phyloP scores from a whole-genome alignment of 2,329 filamentous ascomycete species.

The Reticulascus tulasneorum region DNA sequence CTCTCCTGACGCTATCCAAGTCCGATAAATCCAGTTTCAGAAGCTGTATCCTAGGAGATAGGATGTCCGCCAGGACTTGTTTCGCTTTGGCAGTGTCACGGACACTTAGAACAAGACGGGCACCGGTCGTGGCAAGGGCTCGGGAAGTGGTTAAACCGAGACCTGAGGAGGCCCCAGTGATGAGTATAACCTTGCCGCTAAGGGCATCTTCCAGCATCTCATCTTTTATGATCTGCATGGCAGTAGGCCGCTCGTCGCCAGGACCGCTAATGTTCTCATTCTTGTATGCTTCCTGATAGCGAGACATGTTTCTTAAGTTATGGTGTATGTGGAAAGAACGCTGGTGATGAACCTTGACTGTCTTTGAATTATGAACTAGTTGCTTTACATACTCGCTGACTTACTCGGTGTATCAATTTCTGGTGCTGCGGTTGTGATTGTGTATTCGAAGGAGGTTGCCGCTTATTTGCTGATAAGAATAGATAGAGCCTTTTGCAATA shows the following conservation, averaged over 20 bases:
- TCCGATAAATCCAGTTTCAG: slow-evolving; percentile 22
- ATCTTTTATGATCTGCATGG: slow-evolving; percentile 11
- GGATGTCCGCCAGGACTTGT: slow-evolving; percentile 17
- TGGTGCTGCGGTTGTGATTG: too few relatives aligned
- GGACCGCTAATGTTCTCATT: too few relatives aligned
- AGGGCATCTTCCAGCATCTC: slow-evolving; percentile 3
- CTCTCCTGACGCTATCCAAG: slow-evolving; percentile 19
- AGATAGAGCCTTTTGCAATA: too few relatives aligned
- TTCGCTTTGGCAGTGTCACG: slow-evolving; percentile 28
- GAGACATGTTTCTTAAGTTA: too few relatives aligned
- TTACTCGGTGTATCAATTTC: too few relatives aligned
- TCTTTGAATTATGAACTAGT: too few relatives aligned
- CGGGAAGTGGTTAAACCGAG: slow-evolving; percentile 36
- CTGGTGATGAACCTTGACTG: too few relatives aligned
- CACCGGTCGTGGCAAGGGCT: slow-evolving; percentile 1
- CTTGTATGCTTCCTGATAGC: too few relatives aligned
- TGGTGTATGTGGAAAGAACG: too few relatives aligned
- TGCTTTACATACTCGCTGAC: too few relatives aligned
- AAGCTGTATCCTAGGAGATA: slow-evolving; percentile 19
- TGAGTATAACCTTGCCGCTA: background rate
- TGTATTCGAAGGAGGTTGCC: too few relatives aligned
- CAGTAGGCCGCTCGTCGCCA: slow-evolving; percentile 11
- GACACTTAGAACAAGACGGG: slow-evolving; percentile 21
- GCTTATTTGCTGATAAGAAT: too few relatives aligned
- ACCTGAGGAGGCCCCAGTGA: slow-evolving; percentile 35